These are phyloP conservation scores for Ruellia speciosa DNA, from an alignment of 305 asterid genomes.

Conservation along the genomic window DNA sequence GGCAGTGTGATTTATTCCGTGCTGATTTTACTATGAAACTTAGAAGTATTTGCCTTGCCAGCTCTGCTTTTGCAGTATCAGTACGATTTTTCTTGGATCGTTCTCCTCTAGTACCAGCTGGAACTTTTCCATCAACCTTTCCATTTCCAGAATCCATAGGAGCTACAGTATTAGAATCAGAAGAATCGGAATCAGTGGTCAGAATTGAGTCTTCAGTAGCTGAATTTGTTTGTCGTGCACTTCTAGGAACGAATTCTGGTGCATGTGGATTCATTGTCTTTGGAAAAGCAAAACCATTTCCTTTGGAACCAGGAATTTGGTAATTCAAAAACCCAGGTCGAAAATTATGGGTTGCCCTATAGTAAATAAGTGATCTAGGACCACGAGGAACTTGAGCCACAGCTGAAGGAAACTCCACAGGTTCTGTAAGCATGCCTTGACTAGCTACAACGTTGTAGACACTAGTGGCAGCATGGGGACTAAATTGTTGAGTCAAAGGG, in stretches of 20 bases:
- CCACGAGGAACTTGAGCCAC: constrained; percentile 95
- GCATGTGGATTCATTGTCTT: constrained; percentile 94
- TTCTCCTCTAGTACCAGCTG: constrained; percentile 33
- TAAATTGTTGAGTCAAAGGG: constrained; percentile 41
- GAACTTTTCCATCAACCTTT: constrained; percentile 36
- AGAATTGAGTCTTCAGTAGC: constrained; percentile 43
- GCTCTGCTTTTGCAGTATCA: constrained; percentile 74
- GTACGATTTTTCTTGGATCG: constrained; percentile 42
- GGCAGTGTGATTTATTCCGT: constrained; percentile 54
- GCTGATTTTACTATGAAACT: constrained; percentile 95
- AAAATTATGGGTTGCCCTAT: constrained; percentile 48
- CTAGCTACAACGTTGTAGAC: constrained; percentile 57
- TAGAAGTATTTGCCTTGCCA: constrained; percentile 88
- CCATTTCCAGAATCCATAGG: constrained; percentile 35
- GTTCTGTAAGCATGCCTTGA: constrained; percentile 58
- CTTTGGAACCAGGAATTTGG: constrained; percentile 46
- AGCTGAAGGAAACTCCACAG: constrained; percentile 68
- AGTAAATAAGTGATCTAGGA: constrained; percentile 86
- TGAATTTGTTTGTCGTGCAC: constrained; percentile 45
- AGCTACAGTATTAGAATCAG: constrained; percentile 33
- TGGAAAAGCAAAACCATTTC: constrained; percentile 32
- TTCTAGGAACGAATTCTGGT: constrained; percentile 84
- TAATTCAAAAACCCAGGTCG: constrained; percentile 54
- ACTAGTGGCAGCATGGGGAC: constrained; percentile 40
- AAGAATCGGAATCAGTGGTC: constrained; percentile 32